A percentile compares a stretch with the other conserved stretches of the same genome.
Conservation (phyloP, 1,284 basidiomycete genomes). For the Microstroma glucosiphilum region DNA sequence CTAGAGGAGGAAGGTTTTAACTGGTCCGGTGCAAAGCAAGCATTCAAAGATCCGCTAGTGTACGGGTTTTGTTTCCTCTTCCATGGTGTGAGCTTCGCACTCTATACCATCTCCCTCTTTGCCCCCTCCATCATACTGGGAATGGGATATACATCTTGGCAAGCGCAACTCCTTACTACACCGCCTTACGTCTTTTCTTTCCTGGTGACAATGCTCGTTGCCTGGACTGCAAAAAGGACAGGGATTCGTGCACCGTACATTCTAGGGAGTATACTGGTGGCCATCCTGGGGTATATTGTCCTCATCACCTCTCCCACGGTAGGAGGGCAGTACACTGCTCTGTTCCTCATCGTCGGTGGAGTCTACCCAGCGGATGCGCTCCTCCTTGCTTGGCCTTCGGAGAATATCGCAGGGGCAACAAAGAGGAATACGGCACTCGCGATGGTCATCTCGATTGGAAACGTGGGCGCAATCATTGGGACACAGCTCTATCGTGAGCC, state of each 20-base stretch:
- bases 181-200: constrained; percentile 59
- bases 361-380: constrained; percentile 62
- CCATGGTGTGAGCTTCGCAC: constrained; percentile 59
- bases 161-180: constrained; percentile 63
- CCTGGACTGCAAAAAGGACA: constrained; percentile 55
- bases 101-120: constrained; percentile 37
- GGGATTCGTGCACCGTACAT: constrained; percentile 61
- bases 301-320: constrained; percentile 58
- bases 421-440: constrained; percentile 64
- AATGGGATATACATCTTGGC: constrained; percentile 60
- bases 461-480: constrained; percentile 61
- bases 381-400: constrained; percentile 58
- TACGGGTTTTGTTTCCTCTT: constrained; percentile 64
- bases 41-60: constrained; percentile 60
- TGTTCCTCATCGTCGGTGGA: constrained; percentile 59
- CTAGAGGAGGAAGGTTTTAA: constrained; percentile 51
- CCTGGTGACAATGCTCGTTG: constrained; percentile 51
- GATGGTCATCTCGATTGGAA: constrained; percentile 64
- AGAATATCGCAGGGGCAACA: constrained; percentile 67
- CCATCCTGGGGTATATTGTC: constrained; percentile 64
- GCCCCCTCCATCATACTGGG: constrained; percentile 58
- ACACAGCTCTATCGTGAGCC: constrained; percentile 59
- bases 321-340: constrained; percentile 58
- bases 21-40: constrained; percentile 51
- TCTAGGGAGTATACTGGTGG: constrained; percentile 57